phyloP scores from a whole-genome alignment of 2,329 filamentous ascomycete species.

The Cercospora brassicicola region DNA sequence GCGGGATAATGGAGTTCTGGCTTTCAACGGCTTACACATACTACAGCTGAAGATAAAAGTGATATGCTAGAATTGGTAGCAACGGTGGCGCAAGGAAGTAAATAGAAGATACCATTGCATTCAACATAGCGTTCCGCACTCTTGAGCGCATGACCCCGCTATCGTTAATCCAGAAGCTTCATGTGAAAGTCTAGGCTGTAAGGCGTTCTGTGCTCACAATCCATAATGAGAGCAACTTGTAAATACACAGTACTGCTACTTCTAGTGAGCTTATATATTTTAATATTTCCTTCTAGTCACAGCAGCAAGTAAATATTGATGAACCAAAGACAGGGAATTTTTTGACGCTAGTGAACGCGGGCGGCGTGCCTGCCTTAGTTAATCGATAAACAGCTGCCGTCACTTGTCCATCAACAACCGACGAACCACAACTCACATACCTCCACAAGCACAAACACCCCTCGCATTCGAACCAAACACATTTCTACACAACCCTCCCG shows the following conservation, averaged over 20 bases:
- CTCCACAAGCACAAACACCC: neutral
- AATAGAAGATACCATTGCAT: slow-evolving; percentile 20
- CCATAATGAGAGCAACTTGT: too few relatives aligned
- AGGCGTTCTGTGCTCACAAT: too few relatives aligned
- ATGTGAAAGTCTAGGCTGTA: neutral
- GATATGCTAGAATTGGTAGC: neutral
- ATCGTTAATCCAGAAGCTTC: neutral
- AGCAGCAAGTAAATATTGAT: neutral
- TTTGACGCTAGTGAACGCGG: neutral
- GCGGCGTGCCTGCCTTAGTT: neutral
- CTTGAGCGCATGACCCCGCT: neutral
- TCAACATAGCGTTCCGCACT: slow-evolving; percentile 21
- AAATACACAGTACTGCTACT: too few relatives aligned
- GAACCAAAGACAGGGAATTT: neutral
- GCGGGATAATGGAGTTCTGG: neutral
- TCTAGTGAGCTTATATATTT: too few relatives aligned
- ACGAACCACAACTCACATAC: neutral
- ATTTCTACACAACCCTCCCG: slow-evolving; percentile 2
- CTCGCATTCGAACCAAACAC: neutral
- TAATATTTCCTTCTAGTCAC: too few relatives aligned
- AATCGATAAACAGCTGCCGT: slow-evolving; percentile 8
- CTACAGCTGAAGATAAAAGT: neutral
- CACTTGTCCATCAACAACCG: too few relatives aligned
- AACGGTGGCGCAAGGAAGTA: neutral
- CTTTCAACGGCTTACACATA: neutral